Percentiles rank a stretch among this genome's conserved stretches.
Conservation (phyloP, 108 stramenopile species). For the Fragilaria crotonensis region DNA sequence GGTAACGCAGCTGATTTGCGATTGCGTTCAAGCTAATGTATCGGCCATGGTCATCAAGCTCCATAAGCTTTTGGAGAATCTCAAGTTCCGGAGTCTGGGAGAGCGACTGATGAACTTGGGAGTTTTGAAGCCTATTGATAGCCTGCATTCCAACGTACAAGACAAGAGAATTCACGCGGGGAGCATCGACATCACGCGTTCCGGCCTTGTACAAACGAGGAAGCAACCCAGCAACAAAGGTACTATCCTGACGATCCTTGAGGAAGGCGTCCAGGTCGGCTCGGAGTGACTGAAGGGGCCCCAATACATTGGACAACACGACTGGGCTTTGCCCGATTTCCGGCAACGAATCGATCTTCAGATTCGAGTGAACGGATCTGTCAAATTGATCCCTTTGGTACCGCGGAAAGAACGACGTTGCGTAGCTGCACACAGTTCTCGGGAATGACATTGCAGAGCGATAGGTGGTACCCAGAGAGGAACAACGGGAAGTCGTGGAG, state of each 20-base stretch:
- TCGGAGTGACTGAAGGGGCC: slow-evolving; percentile 64
- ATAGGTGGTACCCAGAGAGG: slow-evolving; percentile 91
- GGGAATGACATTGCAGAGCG: slow-evolving; percentile 97
- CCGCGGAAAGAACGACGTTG: slow-evolving; percentile 95
- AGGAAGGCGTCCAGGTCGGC: slow-evolving; percentile 88
- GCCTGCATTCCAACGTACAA: slow-evolving; percentile 92
- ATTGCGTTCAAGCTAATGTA: slow-evolving; percentile 97
- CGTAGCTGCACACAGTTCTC: slow-evolving; percentile 96
- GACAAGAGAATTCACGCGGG: slow-evolving; percentile 91
- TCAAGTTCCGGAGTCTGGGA: slow-evolving; percentile 83
- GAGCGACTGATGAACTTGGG: slow-evolving; percentile 61
- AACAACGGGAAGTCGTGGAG: slow-evolving; percentile 99
- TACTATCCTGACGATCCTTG: slow-evolving; percentile 72
- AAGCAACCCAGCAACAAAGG: slow-evolving; percentile 76
- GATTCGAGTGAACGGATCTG: slow-evolving; percentile 98
- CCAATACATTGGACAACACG: slow-evolving; percentile 82
- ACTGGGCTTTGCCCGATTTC: slow-evolving; percentile 89
- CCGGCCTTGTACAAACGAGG: slow-evolving; percentile 59
- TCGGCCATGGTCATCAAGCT: slow-evolving; percentile 87
- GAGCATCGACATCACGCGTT: slow-evolving; percentile 69
- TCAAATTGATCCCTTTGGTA: slow-evolving; percentile 93
- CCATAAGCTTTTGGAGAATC: slow-evolving; percentile 83
- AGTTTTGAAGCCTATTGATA: slow-evolving; percentile 70
- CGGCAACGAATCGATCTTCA: slow-evolving; percentile 95
- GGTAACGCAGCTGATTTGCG: slow-evolving; percentile 99